phyloP scores from a whole-genome alignment of 306 rosid genomes.

The Cucurbita pepo region DNA sequence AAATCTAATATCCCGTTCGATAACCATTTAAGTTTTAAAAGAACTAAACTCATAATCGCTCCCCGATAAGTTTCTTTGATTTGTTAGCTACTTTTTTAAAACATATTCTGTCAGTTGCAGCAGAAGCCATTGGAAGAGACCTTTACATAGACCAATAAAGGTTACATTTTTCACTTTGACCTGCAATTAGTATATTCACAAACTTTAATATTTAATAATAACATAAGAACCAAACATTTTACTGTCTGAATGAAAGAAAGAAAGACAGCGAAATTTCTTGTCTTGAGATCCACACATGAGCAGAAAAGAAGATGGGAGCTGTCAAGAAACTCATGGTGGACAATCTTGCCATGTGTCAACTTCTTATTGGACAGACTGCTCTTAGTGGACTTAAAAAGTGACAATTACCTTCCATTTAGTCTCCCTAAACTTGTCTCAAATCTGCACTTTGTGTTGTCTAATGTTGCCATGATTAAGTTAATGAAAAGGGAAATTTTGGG shows the following conservation, averaged over 20 bases:
- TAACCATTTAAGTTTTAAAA: too few species aligned
- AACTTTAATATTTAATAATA: not conserved
- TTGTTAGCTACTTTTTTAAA: too few species aligned
- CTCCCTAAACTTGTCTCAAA: not conserved
- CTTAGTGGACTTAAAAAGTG: not conserved
- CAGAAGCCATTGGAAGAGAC: not conserved
- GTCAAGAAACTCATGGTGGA: not conserved
- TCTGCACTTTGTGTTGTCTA: not conserved
- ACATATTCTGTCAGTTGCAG: not conserved
- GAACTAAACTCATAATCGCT: too few species aligned
- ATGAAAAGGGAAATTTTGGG: not conserved
- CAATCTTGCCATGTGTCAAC: not conserved
- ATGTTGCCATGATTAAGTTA: not conserved
- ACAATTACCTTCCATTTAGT: not conserved
- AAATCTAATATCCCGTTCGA: not conserved
- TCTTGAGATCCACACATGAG: not conserved
- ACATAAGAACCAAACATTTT: not conserved
- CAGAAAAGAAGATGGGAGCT: not conserved
- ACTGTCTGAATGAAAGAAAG: not conserved
- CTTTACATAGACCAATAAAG: not conserved
- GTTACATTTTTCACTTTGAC: not conserved
- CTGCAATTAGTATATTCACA: not conserved
- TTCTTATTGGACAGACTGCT: not conserved
- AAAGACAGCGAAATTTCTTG: not conserved
- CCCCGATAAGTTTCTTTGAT: too few species aligned